phyloP scores from a whole-genome alignment of 345 rosid genomes.

The Aquilaria malaccensis region DNA sequence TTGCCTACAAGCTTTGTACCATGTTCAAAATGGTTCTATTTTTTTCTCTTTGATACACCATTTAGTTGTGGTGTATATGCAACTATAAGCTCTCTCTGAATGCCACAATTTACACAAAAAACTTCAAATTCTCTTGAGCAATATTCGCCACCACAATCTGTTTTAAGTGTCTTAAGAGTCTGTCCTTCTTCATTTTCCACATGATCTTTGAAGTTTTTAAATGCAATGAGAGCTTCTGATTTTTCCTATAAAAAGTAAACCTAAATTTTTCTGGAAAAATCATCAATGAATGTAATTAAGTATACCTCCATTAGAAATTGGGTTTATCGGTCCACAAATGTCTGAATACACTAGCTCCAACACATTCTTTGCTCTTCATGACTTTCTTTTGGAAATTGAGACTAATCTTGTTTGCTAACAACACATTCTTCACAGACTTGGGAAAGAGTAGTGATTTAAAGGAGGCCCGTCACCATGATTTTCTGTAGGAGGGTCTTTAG shows the following conservation, averaged over 20 bases:
- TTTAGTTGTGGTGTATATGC: neutral
- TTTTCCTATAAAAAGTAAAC: neutral
- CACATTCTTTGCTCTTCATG: neutral
- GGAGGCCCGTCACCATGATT: neutral
- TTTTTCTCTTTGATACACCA: neutral
- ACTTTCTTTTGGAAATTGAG: no score
- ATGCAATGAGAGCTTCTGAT: neutral
- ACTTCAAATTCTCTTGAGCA: neutral
- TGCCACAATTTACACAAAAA: neutral
- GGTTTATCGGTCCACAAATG: neutral
- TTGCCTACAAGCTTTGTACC: neutral
- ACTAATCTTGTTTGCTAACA: no score
- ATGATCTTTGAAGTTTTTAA: neutral
- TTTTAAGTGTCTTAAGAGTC: neutral
- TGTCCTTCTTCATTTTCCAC: neutral
- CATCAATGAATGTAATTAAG: neutral
- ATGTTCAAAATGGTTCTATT: neutral
- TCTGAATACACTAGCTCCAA: neutral
- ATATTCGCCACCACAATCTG: neutral
- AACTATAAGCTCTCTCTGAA: neutral
- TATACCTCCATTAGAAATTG: slow-evolving; percentile 1
- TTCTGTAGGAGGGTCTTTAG: neutral
- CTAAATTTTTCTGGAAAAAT: neutral
- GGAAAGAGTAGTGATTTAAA: no score
- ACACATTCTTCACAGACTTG: no score